phyloP scores from a whole-genome alignment of 495 filamentous ascomycete genomes.

The Aspergillus bridgeri region DNA sequence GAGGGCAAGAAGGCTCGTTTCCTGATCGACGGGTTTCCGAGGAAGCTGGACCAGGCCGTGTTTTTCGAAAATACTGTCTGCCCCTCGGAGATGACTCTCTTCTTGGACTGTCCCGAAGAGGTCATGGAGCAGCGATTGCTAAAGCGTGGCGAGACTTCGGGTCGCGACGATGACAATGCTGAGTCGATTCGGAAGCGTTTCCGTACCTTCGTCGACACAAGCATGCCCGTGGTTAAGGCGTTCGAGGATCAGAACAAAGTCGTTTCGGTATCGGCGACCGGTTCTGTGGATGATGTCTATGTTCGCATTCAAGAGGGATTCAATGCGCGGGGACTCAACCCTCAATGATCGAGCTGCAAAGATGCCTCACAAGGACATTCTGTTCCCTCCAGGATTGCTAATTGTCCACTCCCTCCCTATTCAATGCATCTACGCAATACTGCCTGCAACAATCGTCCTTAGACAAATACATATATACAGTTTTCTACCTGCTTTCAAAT shows the following conservation, averaged over 20 bases:
- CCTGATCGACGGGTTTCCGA: slow-evolving; percentile 91
- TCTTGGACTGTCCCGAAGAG: slow-evolving; percentile 86
- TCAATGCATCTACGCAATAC: neutral
- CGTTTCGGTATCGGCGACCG: slow-evolving; percentile 68
- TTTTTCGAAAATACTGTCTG: slow-evolving; percentile 91
- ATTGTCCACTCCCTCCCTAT: neutral
- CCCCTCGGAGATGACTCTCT: slow-evolving; percentile 76
- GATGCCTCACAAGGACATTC: no score
- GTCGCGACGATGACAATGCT: slow-evolving; percentile 86
- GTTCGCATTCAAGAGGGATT: slow-evolving; percentile 56
- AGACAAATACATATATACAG: neutral
- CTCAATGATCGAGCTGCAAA: slow-evolving; percentile 15
- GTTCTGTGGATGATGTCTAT: slow-evolving; percentile 71
- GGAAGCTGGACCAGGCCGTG: slow-evolving; percentile 93
- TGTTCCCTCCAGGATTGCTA: no score
- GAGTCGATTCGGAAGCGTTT: slow-evolving; percentile 97
- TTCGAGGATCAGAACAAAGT: slow-evolving; percentile 77
- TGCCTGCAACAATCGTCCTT: neutral
- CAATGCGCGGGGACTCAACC: slow-evolving; percentile 41
- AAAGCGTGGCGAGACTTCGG: slow-evolving; percentile 87
- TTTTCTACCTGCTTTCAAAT: neutral
- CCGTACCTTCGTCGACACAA: slow-evolving; percentile 86
- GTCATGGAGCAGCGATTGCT: slow-evolving; percentile 80
- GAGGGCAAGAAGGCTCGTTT: slow-evolving; percentile 53
- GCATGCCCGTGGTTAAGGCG: slow-evolving; percentile 91